These are phyloP conservation scores for Colletotrichum liaoningense DNA, from an alignment of 2,329 filamentous ascomycete species.

Conservation along the genomic window DNA sequence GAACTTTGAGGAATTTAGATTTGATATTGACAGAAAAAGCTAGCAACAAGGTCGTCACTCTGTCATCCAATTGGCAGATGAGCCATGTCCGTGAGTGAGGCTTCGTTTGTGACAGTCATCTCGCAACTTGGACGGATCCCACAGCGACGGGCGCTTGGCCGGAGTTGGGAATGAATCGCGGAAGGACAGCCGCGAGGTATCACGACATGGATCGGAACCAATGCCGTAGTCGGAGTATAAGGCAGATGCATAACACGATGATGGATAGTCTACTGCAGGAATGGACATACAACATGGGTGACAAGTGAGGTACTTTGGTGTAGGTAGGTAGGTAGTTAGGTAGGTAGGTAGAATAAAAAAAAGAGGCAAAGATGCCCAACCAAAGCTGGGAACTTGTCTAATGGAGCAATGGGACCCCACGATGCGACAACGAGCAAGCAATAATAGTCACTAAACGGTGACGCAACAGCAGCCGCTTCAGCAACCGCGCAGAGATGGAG, in stretches of 20 bases:
- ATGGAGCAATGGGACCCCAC: not conserved
- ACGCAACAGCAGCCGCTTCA: not conserved
- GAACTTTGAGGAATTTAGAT: not conserved
- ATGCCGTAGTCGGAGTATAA: not conserved
- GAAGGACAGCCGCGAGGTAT: not conserved
- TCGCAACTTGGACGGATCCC: not conserved
- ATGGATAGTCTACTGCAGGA: too few relatives aligned
- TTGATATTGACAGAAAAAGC: constrained; percentile 1
- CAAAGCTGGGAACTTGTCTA: not conserved
- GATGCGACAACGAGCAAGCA: not conserved
- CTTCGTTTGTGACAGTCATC: constrained; percentile 1
- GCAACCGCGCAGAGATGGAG: not conserved
- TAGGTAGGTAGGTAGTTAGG: too few relatives aligned
- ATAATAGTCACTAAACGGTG: not conserved
- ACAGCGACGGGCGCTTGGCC: not conserved
- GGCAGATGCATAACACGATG: not conserved
- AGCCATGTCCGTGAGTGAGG: not conserved
- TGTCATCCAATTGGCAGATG: not conserved
- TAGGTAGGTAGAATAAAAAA: too few relatives aligned
- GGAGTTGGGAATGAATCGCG: not conserved
- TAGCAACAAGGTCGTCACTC: not conserved
- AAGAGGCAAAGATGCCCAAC: too few relatives aligned
- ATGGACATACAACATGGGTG: too few relatives aligned
- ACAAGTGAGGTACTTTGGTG: not conserved
- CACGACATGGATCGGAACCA: not conserved